phyloP scores from a whole-genome alignment of 371 early-diverging fungal species.

The Mucor racemosus region DNA sequence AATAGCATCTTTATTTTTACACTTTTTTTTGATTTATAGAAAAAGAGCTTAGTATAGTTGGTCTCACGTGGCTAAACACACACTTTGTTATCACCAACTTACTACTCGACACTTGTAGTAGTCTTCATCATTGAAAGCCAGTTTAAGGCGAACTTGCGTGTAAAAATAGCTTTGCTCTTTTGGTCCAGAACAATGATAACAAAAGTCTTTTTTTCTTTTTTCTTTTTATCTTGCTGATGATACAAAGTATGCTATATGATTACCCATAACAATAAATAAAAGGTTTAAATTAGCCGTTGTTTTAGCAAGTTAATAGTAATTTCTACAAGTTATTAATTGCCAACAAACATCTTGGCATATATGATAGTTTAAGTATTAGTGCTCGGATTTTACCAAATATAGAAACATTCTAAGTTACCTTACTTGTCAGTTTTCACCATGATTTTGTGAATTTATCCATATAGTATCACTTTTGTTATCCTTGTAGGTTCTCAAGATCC shows the following conservation, averaged over 20 bases:
- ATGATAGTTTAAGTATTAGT: neutral
- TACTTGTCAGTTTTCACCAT: neutral
- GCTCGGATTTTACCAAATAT: neutral
- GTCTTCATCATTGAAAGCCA: neutral
- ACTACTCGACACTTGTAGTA: neutral
- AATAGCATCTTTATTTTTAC: neutral
- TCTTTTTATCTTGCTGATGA: neutral
- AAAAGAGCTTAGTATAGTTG: neutral
- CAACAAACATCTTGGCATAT: neutral
- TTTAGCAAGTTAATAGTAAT: neutral
- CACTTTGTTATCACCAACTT: neutral
- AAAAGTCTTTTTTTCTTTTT: neutral
- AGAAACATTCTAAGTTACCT: neutral
- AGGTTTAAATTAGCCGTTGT: neutral
- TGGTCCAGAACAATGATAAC: neutral
- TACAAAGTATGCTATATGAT: neutral
- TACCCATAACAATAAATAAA: neutral
- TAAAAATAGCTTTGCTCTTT: neutral
- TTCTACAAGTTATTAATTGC: neutral
- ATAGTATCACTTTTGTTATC: too few relatives aligned
- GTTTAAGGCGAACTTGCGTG: neutral
- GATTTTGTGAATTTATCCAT: too few relatives aligned
- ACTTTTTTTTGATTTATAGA: neutral
- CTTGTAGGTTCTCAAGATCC: too few relatives aligned
- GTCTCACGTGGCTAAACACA: neutral